These are phyloP conservation scores for Eucalyptus guilfoylei DNA, from an alignment of 345 rosid genomes.

Conservation along the genomic window DNA sequence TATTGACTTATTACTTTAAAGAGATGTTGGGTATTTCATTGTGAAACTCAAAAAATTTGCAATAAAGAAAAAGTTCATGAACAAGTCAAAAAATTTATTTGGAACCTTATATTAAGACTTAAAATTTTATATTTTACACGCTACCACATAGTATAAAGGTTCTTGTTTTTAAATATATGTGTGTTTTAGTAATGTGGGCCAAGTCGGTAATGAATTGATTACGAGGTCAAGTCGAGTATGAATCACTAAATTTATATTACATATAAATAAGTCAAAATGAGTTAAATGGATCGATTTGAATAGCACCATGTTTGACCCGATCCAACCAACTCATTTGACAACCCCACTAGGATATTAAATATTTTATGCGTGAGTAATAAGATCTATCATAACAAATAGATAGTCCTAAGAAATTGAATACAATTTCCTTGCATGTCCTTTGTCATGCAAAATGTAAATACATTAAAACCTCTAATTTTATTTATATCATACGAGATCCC, in stretches of 20 bases:
- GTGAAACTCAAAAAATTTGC: too few species aligned
- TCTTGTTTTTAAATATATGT: too few species aligned
- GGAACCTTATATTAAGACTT: too few species aligned
- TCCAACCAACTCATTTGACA: neutral
- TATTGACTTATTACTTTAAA: too few species aligned
- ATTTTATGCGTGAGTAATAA: neutral
- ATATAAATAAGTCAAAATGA: too few species aligned
- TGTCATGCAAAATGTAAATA: neutral
- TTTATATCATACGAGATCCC: neutral
- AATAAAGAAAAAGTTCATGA: too few species aligned
- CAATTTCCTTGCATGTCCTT: neutral
- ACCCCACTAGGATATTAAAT: neutral
- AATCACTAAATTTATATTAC: neutral
- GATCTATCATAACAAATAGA: neutral
- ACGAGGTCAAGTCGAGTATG: neutral
- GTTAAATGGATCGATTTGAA: fast-evolving
- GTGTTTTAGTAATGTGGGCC: neutral
- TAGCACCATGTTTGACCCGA: neutral
- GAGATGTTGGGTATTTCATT: too few species aligned
- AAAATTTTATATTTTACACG: too few species aligned
- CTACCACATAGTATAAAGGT: neutral
- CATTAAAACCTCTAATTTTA: too few species aligned
- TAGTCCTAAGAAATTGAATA: neutral
- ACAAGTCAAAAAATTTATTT: too few species aligned
- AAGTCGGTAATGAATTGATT: neutral